phyloP scores from a whole-genome alignment of 2,329 filamentous ascomycete genomes.

The Chalaropsis ovoidea region DNA sequence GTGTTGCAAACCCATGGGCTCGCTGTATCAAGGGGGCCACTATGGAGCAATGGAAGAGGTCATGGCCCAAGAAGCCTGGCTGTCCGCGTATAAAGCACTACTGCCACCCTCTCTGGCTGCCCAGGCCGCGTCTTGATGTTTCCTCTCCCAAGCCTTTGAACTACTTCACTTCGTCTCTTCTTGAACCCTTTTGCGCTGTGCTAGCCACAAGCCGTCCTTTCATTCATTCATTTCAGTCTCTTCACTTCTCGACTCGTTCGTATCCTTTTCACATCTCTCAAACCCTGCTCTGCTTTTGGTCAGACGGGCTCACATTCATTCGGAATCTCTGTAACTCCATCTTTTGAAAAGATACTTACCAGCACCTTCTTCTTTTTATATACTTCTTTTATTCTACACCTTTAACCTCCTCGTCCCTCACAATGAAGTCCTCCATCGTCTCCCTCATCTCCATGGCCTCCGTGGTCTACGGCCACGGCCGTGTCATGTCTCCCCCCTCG shows the following conservation, averaged over 20 bases:
- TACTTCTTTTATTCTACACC: constrained; percentile 3
- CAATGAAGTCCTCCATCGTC: constrained; percentile 23
- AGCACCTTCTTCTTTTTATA: background rate
- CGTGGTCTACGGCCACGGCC: constrained; percentile 37
- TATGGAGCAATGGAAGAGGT: background rate
- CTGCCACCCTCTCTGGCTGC: background rate
- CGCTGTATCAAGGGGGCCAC: background rate
- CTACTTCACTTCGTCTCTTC: constrained; percentile 15
- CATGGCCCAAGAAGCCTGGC: background rate
- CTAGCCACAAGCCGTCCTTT: constrained; percentile 22
- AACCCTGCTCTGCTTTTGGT: constrained; percentile 14
- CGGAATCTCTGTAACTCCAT: background rate
- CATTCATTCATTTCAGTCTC: constrained; percentile 11
- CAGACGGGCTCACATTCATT: constrained; percentile 18
- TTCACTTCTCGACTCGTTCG: background rate
- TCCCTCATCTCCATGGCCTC: constrained; percentile 23
- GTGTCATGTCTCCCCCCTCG: constrained; percentile 36
- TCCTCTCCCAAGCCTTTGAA: constrained; percentile 3
- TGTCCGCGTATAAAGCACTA: constrained; percentile 3
- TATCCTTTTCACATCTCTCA: background rate
- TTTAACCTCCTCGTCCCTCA: constrained; percentile 2
- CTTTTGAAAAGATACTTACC: background rate
- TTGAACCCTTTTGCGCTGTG: constrained; percentile 8
- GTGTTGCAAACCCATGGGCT: background rate
- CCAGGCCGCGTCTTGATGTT: background rate